Base-by-base conservation (phyloP, 2,329 filamentous ascomycete species). In the Penicillium sp. region DNA sequence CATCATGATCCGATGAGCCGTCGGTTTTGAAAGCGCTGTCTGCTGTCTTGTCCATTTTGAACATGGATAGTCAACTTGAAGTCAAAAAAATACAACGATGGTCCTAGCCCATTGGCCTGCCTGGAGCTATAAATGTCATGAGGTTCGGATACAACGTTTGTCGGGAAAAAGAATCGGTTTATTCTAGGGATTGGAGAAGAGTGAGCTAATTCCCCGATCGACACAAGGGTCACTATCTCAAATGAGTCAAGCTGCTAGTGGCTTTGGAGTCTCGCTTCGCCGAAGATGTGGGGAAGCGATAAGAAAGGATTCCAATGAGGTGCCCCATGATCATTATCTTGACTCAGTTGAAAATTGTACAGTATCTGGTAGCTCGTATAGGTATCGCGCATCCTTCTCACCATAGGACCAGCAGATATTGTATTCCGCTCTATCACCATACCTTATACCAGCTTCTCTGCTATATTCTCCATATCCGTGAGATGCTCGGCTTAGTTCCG, bases 131-230 rank as follows among this genome's bases (percentile, higher is more conserved):
- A 54, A 51, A 54, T 50, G 39, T 26, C 23, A 42, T 19, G 28
- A 10, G 14, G 21, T 23, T 16, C 21, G 19, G 14, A 23, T 13
- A 28, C 42, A 26, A 23, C 36, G 39, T 50, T 19, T 26, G 43
- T 57, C 54, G 54, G 54, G 29, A 48, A 57, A 57, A 5, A 47
- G 18, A 24, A 19, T 56, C 54, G 54, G 54, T 29, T 39, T 57
- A 57, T 54, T 57, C 43, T 3, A 31, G 10, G 3, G 18, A 26
- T 57, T 51, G 51, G 51, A 28, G 28, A 34, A 54, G 8, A 16
- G 36, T 23, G 16, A 26, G 42, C 34, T 21, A 28, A 53, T 42
- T 56, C 19, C 21, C 51, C 51, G 46, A 56, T 40, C 18, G 11
- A 33, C n/a, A 11, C 24, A 13, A 19, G 37, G 3, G 16, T 45